These are phyloP conservation scores for Emmonsia crescens DNA, from an alignment of 2,329 filamentous ascomycete species.

Conservation along the genomic window DNA sequence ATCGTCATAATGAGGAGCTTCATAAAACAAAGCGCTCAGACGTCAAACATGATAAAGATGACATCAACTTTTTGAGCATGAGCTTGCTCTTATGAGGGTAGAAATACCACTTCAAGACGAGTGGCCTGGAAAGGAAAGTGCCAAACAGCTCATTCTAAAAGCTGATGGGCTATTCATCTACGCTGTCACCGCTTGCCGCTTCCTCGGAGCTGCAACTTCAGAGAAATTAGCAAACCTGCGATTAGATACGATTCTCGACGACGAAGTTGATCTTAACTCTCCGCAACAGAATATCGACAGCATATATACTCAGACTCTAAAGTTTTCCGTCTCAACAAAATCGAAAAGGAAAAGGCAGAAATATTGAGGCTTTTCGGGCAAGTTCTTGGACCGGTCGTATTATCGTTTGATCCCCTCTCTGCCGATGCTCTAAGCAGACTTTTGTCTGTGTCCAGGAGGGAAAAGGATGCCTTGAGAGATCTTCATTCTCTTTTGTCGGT, in stretches of 20 bases:
- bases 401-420: conserved; percentile 11
- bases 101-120: conserved; percentile 1
- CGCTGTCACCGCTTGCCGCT: conserved; percentile 19
- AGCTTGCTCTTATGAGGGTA: conserved; percentile 13
- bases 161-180: conserved; percentile 23
- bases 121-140: conserved; percentile 18
- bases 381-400: conserved; percentile 12
- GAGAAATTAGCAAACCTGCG: conserved; percentile 2
- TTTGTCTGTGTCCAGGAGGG: conserved; percentile 3
- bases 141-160: conserved; percentile 19
- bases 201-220: conserved; percentile 16
- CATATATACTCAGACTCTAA: conserved; percentile 13
- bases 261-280: conserved; percentile 1
- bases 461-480: conserved; percentile 4
- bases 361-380: conserved; percentile 7
- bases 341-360: background rate
- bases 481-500: conserved; percentile 12
- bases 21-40: conserved; percentile 14
- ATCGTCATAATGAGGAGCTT: conserved; percentile 14
- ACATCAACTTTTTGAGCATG: conserved; percentile 18
- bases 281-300: conserved; percentile 10
- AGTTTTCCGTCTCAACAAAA: conserved; percentile 6
- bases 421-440: conserved; percentile 8
- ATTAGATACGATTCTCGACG: conserved; percentile 1
- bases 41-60: conserved; percentile 13